Conservation (phyloP, 495 filamentous ascomycete species). For the Lichina pygmaea region DNA sequence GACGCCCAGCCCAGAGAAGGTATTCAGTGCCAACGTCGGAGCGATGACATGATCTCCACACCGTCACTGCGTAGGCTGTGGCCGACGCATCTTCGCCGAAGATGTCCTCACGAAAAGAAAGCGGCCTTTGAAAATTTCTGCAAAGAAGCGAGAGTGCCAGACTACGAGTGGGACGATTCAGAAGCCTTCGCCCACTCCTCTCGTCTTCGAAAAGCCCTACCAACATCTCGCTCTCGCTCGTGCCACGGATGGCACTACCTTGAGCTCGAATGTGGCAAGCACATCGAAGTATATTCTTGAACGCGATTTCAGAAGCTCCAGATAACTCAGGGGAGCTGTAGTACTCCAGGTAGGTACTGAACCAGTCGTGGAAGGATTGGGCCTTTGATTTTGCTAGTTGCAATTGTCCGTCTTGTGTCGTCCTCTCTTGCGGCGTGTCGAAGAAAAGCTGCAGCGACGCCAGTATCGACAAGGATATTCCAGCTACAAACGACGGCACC, state of each 20-base stretch:
- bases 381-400: conserved; percentile 38
- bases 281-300: conserved; percentile 33
- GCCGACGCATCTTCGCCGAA: conserved; percentile 34
- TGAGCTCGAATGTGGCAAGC: conserved; percentile 27
- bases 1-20: conserved; percentile 56
- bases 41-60: conserved; percentile 49
- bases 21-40: conserved; percentile 36
- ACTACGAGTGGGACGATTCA: conserved; percentile 40
- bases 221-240: conserved; percentile 45
- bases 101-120: conserved; percentile 27
- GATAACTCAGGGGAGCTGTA: conserved; percentile 25
- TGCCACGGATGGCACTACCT: conserved; percentile 30
- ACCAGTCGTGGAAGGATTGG: conserved; percentile 42
- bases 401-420: conserved; percentile 53
- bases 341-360: conserved; percentile 28
- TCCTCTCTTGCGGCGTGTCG: conserved; percentile 33
- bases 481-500: conserved; percentile 48
- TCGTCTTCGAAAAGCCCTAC: conserved; percentile 49
- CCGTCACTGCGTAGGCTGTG: conserved; percentile 25
- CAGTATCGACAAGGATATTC: conserved; percentile 47
- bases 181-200: conserved; percentile 25
- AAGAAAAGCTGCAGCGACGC: conserved; percentile 50
- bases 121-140: conserved; percentile 33
- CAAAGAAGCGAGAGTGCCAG: conserved; percentile 49
- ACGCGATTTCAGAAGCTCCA: conserved; percentile 21